Conservation (phyloP, 495 filamentous ascomycete species). For the Lichenothelia convexa region DNA sequence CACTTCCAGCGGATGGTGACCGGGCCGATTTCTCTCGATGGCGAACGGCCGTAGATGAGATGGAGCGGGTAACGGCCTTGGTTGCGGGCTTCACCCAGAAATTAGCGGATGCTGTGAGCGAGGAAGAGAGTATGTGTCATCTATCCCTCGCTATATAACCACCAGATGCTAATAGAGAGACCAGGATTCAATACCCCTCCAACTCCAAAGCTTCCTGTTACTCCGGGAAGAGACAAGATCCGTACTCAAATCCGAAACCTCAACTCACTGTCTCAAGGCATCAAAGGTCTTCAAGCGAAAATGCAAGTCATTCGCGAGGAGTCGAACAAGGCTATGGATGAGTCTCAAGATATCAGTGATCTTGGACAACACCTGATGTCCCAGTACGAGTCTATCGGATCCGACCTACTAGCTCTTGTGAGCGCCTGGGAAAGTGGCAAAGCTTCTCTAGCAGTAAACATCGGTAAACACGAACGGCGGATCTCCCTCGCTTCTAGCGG, state of each 20-base stretch:
- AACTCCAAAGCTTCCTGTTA: slow-evolving; percentile 49
- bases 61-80: slow-evolving; percentile 39
- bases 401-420: slow-evolving; percentile 63
- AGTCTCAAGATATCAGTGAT: slow-evolving; percentile 51
- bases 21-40: slow-evolving; percentile 64
- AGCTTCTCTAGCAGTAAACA: slow-evolving; percentile 49
- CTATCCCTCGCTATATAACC: no score
- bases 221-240: slow-evolving; percentile 59
- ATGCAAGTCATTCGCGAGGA: slow-evolving; percentile 86
- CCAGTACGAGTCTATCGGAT: slow-evolving; percentile 88
- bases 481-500: slow-evolving; percentile 48
- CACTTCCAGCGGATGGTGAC: slow-evolving; percentile 70
- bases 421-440: slow-evolving; percentile 87
- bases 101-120: slow-evolving; percentile 53
- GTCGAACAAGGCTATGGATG: slow-evolving; percentile 56
- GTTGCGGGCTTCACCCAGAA: slow-evolving; percentile 34
- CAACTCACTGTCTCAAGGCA: slow-evolving; percentile 72
- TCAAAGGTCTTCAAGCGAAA: slow-evolving; percentile 84
- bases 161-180: no score
- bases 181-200: slow-evolving; percentile 30
- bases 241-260: slow-evolving; percentile 72
- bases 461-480: slow-evolving; percentile 52
- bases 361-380: slow-evolving; percentile 57
- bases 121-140: slow-evolving; percentile 59
- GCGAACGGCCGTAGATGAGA: slow-evolving; percentile 58